Evolutionary conservation across 176 grass and related monocot species (phyloP), one percentile per base, ranked within the genome.

Genomic region (Chrysopogon serrulatus): DNA sequence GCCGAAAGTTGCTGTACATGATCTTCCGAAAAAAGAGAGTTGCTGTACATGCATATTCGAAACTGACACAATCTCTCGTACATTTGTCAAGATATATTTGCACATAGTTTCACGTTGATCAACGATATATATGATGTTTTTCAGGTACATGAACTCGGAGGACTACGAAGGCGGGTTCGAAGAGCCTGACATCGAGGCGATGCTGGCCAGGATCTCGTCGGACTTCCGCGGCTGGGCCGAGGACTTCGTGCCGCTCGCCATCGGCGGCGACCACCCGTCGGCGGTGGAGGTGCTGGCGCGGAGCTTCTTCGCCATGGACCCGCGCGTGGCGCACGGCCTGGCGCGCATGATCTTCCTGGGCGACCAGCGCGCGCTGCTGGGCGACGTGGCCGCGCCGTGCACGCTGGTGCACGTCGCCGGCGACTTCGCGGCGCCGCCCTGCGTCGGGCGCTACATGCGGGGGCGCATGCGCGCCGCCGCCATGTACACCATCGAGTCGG

Each of bases 91-190:
- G 18, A 21, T 18, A 48, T n/a, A 17, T 51, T 53, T 53, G 1
- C 49, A 53, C 2, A 53, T 8, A 53, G 6, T 53, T 54, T n/a
- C n/a, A 23, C 13, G 24, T 30, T 45, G 14, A 30, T 73, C 27
- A 43, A 31, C 23, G 6, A 16, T 19, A 19, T n/a, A n/a, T 51
- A 23, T 11, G 53, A 24, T 57, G 0, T 1, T n/a, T 16, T 31
- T 1, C 63, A 96, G 94, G 80, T 93, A 96, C 72, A 61, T 93
- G 68, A 97, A 94, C 75, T 89, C 81, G 10, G 95, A 92, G 48
- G 90, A 90, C 51, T 97, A 97, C 48, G 78, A 91, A 61, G 95
- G 92, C 40, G 95, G 95, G 21, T 97, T 94, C 73, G 86, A 94
- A 27, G 59, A 53, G 51, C 19, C 13, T 4, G 81, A 87, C 2